Evolutionary conservation across 2,329 filamentous ascomycete species (phyloP).

Genomic region (Alternaria infectoria): DNA sequence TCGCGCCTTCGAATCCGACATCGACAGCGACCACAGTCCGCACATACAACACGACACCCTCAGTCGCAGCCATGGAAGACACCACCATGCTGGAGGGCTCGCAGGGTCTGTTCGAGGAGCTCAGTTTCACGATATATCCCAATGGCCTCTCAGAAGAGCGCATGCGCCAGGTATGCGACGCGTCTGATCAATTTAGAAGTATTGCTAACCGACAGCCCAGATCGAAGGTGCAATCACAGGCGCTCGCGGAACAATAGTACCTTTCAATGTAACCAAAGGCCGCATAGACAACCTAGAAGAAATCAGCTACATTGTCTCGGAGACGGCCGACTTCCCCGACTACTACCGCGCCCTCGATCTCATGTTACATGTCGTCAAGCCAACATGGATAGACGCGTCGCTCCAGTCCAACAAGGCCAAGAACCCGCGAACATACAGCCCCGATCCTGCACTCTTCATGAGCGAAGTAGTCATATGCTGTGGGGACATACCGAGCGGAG

Average conservation of each 20-base stretch:
- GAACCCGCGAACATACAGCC: constrained; percentile 83
- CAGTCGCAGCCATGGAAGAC: constrained; percentile 39
- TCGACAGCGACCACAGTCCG: background rate
- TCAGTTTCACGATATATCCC: constrained; percentile 54
- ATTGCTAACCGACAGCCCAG: constrained; percentile 45
- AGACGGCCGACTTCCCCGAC: constrained; percentile 89
- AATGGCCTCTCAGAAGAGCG: constrained; percentile 42
- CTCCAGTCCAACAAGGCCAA: constrained; percentile 72
- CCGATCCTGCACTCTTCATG: constrained; percentile 90
- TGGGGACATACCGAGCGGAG: constrained; percentile 80
- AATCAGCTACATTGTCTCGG: constrained; percentile 72
- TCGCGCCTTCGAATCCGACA: constrained; percentile 11
- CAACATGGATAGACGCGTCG: constrained; percentile 78
- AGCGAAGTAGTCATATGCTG: constrained; percentile 82
- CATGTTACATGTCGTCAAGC: constrained; percentile 84
- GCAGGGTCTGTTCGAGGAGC: constrained; percentile 47
- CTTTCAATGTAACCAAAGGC: constrained; percentile 48
- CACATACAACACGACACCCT: constrained; percentile 5
- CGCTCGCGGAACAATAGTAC: constrained; percentile 57
- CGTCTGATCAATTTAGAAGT: constrained; percentile 11
- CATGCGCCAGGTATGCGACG: constrained; percentile 37
- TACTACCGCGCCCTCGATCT: constrained; percentile 75
- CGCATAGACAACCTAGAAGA: constrained; percentile 51
- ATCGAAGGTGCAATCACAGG: constrained; percentile 54
- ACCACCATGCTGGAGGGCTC: constrained; percentile 38